Evolutionary conservation across 2,329 filamentous ascomycete species (phyloP), one percentile per base, ranked within the genome.

Genomic region (Arthrocladium fulminans): DNA sequence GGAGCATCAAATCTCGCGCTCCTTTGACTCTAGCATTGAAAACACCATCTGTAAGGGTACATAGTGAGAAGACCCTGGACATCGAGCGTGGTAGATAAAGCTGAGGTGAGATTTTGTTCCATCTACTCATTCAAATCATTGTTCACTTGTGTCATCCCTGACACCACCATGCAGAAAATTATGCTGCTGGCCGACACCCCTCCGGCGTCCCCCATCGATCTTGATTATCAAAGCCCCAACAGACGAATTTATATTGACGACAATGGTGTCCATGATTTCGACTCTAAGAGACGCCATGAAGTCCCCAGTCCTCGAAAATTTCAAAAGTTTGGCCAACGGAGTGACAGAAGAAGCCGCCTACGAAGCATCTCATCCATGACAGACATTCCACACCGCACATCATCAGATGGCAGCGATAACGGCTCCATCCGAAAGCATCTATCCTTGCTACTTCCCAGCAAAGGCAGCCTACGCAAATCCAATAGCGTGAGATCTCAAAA

Each of bases 311-410:
- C 4, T 15, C 20, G 20, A 4, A 47, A 47, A 23, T 39, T 47
- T 13, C 20, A 29, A 20, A 47, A 47, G 34, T 47, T 39, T 38
- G 39, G 34, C 29, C 29, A 24, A 34, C 27, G 24, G 12, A 24
- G 20, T 43, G 24, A 41, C 29, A 19, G 30, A 32, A 19, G 24
- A 10, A 24, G 20, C 38, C 19, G 39, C 23, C 25, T 6, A 30
- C n/a, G 23, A 34, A 47, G 48, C 15, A 27, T 41, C 30, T 48
- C 47, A 24, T 42, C 44, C 17, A 38, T 46, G 37, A 42, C 40
- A 3, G 39, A 48, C 15, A 15, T 47, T 12, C 17, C 29, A 9
- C 29, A 53, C 10, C 42, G 39, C 1, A 46, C 32, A 7, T 42
- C 50, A 27, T 47, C 48, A 24, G 43, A 46, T 9, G 40, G 35